Evolutionary conservation across 1,284 basidiomycete genomes (phyloP).

Genomic region (Neolentinus lepideus): DNA sequence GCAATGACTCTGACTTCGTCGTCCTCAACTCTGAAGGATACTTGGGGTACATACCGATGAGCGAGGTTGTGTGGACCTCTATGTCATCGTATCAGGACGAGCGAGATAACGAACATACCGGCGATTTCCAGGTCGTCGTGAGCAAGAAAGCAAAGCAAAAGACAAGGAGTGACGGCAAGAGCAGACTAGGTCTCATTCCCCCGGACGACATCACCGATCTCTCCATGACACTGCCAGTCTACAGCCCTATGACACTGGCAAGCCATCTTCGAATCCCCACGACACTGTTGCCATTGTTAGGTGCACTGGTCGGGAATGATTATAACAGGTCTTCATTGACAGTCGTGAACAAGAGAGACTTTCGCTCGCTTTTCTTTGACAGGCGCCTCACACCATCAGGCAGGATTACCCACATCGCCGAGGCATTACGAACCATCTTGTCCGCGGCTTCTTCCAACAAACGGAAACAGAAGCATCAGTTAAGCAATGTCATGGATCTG

Average conservation of each 20-base stretch:
- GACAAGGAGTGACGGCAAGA: constrained; percentile 19
- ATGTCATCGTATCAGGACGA: constrained; percentile 23
- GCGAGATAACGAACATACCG: constrained; percentile 25
- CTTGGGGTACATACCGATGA: constrained; percentile 73
- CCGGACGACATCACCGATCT: constrained; percentile 34
- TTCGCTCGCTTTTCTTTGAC: constrained; percentile 66
- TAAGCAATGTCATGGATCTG: constrained; percentile 67
- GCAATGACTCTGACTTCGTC: constrained; percentile 79
- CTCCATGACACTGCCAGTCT: constrained; percentile 42
- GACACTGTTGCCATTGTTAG: constrained; percentile 76
- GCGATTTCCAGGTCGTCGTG: constrained; percentile 55
- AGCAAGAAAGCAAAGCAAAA: constrained; percentile 36
- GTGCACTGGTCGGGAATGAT: constrained; percentile 83
- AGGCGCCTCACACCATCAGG: constrained; percentile 44
- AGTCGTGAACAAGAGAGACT: constrained; percentile 33
- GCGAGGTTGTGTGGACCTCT: constrained; percentile 70
- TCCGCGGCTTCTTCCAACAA: constrained; percentile 29
- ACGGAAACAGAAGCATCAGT: constrained; percentile 34
- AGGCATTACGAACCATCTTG: constrained; percentile 45
- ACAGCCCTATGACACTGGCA: constrained; percentile 60
- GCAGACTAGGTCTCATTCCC: constrained; percentile 46
- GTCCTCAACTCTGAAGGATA: constrained; percentile 70
- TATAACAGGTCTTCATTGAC: constrained; percentile 33
- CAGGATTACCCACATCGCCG: constrained; percentile 52
- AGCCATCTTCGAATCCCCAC: constrained; percentile 61